These are phyloP conservation scores for Teunomyces cretensis DNA, from an alignment of 805 yeast species.

Conservation along the genomic window DNA sequence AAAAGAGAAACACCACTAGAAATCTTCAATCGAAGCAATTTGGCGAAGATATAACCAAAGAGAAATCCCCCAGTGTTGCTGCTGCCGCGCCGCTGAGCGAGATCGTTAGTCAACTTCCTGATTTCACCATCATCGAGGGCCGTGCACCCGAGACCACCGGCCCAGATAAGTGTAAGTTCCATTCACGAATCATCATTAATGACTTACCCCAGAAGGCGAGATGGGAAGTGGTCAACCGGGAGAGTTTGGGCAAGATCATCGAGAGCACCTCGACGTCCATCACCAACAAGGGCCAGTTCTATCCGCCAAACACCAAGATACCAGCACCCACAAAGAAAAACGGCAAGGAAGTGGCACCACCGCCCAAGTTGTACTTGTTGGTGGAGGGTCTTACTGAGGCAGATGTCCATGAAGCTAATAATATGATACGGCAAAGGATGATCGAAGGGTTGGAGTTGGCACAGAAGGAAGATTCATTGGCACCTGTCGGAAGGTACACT, in stretches of 20 bases:
- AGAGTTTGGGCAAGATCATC: conserved; percentile 59
- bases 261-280: conserved; percentile 75
- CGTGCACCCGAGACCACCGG: conserved; percentile 53
- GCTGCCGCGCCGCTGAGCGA: background rate
- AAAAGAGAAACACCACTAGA: conserved; percentile 51
- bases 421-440: conserved; percentile 52
- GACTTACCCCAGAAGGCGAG: conserved; percentile 81
- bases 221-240: conserved; percentile 73
- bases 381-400: conserved; percentile 72
- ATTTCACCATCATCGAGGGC: conserved; percentile 51
- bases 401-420: conserved; percentile 60
- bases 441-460: conserved; percentile 56
- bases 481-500: conserved; percentile 50
- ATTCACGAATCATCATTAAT: conserved; percentile 72
- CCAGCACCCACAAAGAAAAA: conserved; percentile 56
- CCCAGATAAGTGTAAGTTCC: conserved; percentile 55
- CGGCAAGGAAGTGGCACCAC: conserved; percentile 47
- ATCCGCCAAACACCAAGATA: conserved; percentile 35
- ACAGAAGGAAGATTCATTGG: conserved; percentile 42
- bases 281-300: conserved; percentile 78
- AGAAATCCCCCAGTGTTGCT: conserved; percentile 1
- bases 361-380: conserved; percentile 72
- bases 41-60: conserved; percentile 31
- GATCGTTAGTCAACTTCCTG: conserved; percentile 27
- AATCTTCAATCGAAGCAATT: conserved; percentile 50